phyloP scores from a whole-genome alignment of 176 grass and related monocot genomes.

The Cocos nucifera region DNA sequence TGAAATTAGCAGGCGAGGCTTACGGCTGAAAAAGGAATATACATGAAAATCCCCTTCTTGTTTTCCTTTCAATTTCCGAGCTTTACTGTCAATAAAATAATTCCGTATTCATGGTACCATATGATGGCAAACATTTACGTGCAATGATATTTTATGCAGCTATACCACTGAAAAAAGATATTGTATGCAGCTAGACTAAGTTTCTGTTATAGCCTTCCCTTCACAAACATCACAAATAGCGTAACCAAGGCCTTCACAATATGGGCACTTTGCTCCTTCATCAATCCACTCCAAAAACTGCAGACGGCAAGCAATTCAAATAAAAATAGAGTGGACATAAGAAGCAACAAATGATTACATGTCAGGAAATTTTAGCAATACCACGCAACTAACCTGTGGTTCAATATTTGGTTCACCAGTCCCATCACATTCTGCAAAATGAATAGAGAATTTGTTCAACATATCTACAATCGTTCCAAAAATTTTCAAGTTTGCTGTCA shows the following conservation, averaged over 20 bases:
- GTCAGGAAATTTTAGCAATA: not conserved
- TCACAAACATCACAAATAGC: conserved; percentile 70
- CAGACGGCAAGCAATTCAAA: conserved; percentile 1
- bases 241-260: conserved; percentile 75
- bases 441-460: not conserved
- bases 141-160: too few species aligned
- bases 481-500: too few species aligned
- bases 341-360: not conserved
- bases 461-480: too few species aligned
- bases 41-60: too few species aligned
- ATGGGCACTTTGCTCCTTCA: conserved; percentile 79
- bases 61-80: too few species aligned
- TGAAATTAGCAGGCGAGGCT: too few species aligned
- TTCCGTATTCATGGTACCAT: too few species aligned
- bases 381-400: conserved; percentile 50
- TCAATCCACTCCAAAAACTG: conserved; percentile 95
- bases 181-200: conserved; percentile 10
- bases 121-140: too few species aligned
- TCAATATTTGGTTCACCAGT: conserved; percentile 78
- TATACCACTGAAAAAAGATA: too few species aligned
- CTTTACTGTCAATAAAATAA: too few species aligned
- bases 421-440: conserved; percentile 79
- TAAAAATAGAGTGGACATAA: not conserved
- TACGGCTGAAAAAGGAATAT: too few species aligned
- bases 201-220: conserved; percentile 37